Conservation (phyloP, 257 asterid genomes). For the Solanum piurae region DNA sequence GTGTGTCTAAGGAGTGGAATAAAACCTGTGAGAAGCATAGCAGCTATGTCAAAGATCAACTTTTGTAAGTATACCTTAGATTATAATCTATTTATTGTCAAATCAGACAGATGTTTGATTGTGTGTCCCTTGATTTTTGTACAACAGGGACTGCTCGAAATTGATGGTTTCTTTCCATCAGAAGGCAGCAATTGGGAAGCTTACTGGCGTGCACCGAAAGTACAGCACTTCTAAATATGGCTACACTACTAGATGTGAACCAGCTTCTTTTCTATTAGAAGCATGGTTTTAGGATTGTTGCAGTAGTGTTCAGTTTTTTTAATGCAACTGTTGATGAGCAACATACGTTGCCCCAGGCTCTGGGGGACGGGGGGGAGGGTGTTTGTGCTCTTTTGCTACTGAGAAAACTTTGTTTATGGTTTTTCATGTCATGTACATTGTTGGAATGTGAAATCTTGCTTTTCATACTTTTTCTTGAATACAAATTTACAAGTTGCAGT, state of each 20-base stretch:
- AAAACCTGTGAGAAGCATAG: constrained; percentile 54
- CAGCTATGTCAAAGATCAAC: constrained; percentile 44
- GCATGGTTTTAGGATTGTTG: background rate
- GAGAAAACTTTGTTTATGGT: background rate
- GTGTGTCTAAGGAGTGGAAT: constrained; percentile 51
- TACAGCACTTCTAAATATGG: constrained; percentile 31
- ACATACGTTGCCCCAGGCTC: constrained; percentile 29
- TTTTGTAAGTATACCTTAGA: constrained; percentile 36
- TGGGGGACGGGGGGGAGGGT: background rate
- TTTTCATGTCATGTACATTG: background rate
- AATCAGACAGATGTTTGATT: background rate
- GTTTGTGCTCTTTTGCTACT: background rate
- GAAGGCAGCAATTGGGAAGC: constrained; percentile 25
- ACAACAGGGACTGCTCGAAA: constrained; percentile 31
- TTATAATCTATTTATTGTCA: background rate
- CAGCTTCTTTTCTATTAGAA: constrained; percentile 17
- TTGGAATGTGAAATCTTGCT: background rate
- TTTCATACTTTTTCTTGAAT: background rate
- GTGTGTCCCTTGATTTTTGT: background rate
- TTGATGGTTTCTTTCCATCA: constrained; percentile 31
- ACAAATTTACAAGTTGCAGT: background rate
- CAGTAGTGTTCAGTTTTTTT: background rate
- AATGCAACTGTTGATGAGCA: constrained; percentile 9
- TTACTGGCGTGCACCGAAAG: constrained; percentile 24
- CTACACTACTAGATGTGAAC: constrained; percentile 20